Base-by-base conservation (phyloP, 345 rosid genomes). In the Sapria himalayana region DNA sequence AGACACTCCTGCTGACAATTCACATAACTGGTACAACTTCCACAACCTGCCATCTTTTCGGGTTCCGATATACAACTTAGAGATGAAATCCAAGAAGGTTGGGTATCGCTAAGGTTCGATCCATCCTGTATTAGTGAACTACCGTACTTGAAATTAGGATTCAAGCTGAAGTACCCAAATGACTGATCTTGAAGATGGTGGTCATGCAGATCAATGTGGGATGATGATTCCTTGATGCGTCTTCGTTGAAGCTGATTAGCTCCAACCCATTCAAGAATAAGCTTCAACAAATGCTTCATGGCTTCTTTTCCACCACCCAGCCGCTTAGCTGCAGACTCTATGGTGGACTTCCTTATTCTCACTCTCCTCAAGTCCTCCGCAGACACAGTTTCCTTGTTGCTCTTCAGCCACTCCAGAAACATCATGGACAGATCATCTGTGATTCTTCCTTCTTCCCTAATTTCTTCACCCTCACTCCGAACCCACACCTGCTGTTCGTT, bases 181-280 rank as follows among this genome's bases (percentile, higher is more conserved):
- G n/a, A n/a, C n/a, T n/a, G 63, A 47, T 65, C 68, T 57, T 41
- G 71, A 22, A 37, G 49, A 16, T 52, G 66, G 45, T 58, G 73
- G 39, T 25, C 46, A 12, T 55, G 55, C 29, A 22, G 51, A 25
- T 31, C 14, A 42, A 16, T 44, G 11, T 37, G 27, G 20, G 49
- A 33, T 0, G 56, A 19, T 16, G 67, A 50, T 24, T 60, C 71
- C 31, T 46, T 58, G 19, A 49, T 7, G 2, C 70, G 66, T 45
- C 85, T 67, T 37, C 42, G 72, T 13, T 73, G 86, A 29, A 79
- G 81, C 47, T 82, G 93, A 52, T 77, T 84, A 1, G 74, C 75
- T 59, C 84, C 84, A 2, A 91, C 99, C 99, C 99, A 91, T 58
- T 84, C 86, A 40, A 91, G 99, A 36, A 91, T 77, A 25, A 91